These are phyloP conservation scores for Phenoliferia sp. DNA, from an alignment of 1,284 basidiomycete genomes.

Conservation along the genomic window DNA sequence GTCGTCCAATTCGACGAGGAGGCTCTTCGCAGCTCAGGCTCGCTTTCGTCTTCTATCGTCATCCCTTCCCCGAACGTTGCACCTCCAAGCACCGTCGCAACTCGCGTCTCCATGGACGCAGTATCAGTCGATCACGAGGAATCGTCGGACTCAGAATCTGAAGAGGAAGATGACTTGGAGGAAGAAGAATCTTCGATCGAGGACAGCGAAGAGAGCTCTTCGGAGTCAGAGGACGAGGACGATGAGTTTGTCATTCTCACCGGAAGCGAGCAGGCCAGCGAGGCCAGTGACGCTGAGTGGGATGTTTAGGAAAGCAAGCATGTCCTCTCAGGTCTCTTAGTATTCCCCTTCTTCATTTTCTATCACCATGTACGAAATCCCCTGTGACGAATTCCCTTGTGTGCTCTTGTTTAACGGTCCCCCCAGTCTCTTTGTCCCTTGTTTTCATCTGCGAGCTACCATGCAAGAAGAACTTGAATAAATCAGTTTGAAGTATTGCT, in stretches of 20 bases:
- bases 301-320: no score
- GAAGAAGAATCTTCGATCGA: not conserved
- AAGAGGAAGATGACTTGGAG: not conserved
- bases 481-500: no score
- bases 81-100: not conserved
- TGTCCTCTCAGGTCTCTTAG: no score
- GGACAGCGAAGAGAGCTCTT: not conserved
- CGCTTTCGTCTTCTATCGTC: not conserved
- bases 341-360: no score
- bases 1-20: conserved; percentile 48
- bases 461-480: no score
- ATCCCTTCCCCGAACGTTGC: not conserved
- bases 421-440: no score
- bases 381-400: no score
- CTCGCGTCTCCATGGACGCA: not conserved
- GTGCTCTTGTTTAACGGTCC: no score
- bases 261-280: not conserved
- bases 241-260: not conserved
- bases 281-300: not conserved
- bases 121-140: not conserved
- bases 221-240: not conserved
- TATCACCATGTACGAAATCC: no score
- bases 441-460: no score
- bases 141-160: no score
- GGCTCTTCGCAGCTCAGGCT: not conserved